Percentiles rank a stretch among this genome's conserved stretches.
Conservation (phyloP, 208 protist species). For the Herpetomonas muscarum region DNA sequence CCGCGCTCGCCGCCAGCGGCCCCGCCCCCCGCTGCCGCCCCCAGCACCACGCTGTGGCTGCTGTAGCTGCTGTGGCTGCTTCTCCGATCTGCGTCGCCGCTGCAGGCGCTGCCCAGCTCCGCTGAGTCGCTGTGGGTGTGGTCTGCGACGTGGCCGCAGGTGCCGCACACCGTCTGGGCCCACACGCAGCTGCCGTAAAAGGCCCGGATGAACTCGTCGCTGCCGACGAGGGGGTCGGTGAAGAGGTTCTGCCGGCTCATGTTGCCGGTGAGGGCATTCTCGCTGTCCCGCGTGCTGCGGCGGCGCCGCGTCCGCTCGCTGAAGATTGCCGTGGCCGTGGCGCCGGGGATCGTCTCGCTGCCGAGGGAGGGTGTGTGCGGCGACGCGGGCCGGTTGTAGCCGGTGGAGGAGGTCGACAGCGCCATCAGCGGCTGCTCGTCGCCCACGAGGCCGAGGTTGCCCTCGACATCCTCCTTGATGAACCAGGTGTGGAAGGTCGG, state of each 20-base stretch:
- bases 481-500: constrained; percentile 86
- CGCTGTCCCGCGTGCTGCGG: background rate
- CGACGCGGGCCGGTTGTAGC: background rate
- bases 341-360: constrained; percentile 2
- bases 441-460: background rate
- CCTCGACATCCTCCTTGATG: constrained; percentile 35
- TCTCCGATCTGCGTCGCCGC: too few species aligned
- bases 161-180: background rate
- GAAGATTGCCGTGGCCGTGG: background rate
- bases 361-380: constrained; percentile 8
- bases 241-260: constrained; percentile 4
- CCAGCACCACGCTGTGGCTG: too few species aligned
- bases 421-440: background rate
- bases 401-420: background rate
- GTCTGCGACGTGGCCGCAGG: background rate
- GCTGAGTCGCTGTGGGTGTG: background rate
- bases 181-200: constrained; percentile 10
- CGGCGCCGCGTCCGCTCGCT: background rate
- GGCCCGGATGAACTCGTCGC: constrained; percentile 32
- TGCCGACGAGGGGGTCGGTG: constrained; percentile 15
- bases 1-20: too few species aligned
- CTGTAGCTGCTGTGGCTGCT: too few species aligned
- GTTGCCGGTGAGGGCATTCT: background rate
- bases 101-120: too few species aligned
- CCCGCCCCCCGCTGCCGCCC: too few species aligned